Base-by-base conservation (phyloP, 768 basidiomycete genomes). In the Dioszegia crocea region DNA sequence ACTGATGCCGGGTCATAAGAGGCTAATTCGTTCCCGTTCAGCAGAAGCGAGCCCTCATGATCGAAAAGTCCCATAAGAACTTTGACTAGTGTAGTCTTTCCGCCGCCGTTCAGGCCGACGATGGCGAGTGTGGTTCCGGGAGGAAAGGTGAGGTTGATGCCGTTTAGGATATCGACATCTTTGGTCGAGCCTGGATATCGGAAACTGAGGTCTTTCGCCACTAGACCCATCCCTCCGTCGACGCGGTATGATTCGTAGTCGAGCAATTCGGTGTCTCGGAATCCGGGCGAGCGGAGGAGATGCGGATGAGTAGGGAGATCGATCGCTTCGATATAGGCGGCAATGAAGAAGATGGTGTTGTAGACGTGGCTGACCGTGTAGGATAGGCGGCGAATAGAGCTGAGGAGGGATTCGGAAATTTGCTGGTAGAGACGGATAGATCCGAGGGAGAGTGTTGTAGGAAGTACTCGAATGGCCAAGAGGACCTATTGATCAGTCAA, bases 331-430 rank as follows among this genome's bases (percentile, higher is more conserved):
- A 84, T 85, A 70, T 90, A 92, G 6, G 90, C 89, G 47, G 86
- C 87, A 84, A 91, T 86, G 59, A 89, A 80, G 78, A 93, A 92
- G 49, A 91, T 82, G 31, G 85, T 84, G 75, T 93, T 89, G 67
- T 87, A 90, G n/a, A 85, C 84, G 84, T 86, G 85, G 58, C 83
- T 84, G 24, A 81, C 73, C 4, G 85, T 87, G 40, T 83, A 82
- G 29, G 85, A 71, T 61, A 91, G 72, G 66, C 83, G 83, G 52
- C 84, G 80, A 57, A 83, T 80, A 10, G 88, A 84, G 68, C 83
- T 83, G 11, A 90, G 80, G 41, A 90, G 80, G 24, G 85, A 83
- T 57, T 87, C 85, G 23, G 90, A 83, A 5, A 88, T 87, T 63
- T 81, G 85, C 62, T 88, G 86, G 73, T 91, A 91, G 14, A 90